Conservation (phyloP, 495 filamentous ascomycete species). For the Penicillium verhagenii region DNA sequence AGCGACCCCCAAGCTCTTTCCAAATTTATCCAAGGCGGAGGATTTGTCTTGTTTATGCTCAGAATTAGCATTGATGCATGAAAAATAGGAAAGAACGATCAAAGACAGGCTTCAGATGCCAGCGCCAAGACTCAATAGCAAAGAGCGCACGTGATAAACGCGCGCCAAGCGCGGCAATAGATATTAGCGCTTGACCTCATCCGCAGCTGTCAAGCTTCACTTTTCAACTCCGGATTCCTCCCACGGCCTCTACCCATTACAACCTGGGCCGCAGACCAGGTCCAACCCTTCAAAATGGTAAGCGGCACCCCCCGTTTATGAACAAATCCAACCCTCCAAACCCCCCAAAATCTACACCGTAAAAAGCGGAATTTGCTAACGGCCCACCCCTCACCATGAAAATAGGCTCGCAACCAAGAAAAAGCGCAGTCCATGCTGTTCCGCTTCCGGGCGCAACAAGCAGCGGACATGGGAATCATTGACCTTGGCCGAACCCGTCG, state of each 20-base stretch:
- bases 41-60: no score
- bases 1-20: no score
- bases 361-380: conserved; percentile 21
- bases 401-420: conserved; percentile 80
- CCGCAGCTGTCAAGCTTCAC: conserved; percentile 28
- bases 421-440: conserved; percentile 99
- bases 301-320: conserved; percentile 7
- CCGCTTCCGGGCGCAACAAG: conserved; percentile 97
- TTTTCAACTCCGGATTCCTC: conserved; percentile 24
- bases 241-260: conserved; percentile 16
- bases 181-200: conserved; percentile 26
- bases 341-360: not conserved
- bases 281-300: conserved; percentile 36
- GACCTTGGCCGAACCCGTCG: conserved; percentile 87
- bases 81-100: no score
- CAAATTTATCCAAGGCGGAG: no score
- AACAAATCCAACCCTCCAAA: not conserved
- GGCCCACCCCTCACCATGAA: conserved; percentile 18
- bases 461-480: conserved; percentile 93
- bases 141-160: conserved; percentile 22
- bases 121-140: no score
- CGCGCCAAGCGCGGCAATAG: conserved; percentile 17
- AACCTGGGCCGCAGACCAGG: conserved; percentile 16
- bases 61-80: no score
- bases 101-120: no score